Evolutionary conservation across 139 green algal species (phyloP).

Genomic region (Axilococcus clingmanii): DNA sequence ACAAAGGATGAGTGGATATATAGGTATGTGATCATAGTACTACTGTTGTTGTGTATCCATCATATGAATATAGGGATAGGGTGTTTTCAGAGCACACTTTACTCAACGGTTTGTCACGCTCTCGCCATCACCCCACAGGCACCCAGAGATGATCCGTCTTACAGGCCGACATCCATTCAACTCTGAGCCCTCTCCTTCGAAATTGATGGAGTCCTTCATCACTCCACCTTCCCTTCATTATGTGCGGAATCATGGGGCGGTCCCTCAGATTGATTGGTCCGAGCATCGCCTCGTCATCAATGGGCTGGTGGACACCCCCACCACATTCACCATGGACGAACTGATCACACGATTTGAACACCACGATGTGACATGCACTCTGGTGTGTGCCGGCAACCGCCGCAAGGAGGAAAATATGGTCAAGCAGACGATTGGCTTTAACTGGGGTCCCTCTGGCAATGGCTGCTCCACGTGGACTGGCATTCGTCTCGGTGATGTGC

Average conservation of each 20-base stretch:
- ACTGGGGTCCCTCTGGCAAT: conserved; percentile 74
- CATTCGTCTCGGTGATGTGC: conserved; percentile 73
- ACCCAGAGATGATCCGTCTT: conserved; percentile 69
- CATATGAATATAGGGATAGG: background rate
- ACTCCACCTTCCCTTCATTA: conserved; percentile 77
- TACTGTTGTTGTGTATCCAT: background rate
- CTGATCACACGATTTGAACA: conserved; percentile 53
- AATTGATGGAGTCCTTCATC: conserved; percentile 67
- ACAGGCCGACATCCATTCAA: conserved; percentile 94
- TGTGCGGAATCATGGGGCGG: conserved; percentile 84
- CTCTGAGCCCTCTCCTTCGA: conserved; percentile 75
- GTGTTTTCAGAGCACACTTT: too few species aligned
- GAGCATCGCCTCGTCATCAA: conserved; percentile 55
- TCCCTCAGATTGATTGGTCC: conserved; percentile 46
- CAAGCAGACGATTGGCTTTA: conserved; percentile 95
- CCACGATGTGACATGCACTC: conserved; percentile 63
- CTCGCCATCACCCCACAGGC: background rate
- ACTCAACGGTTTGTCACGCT: background rate
- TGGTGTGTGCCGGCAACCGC: conserved; percentile 88
- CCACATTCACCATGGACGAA: conserved; percentile 83
- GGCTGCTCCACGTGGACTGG: conserved; percentile 83
- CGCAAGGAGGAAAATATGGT: conserved; percentile 99
- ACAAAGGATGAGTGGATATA: conserved; percentile 51
- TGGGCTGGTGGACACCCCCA: conserved; percentile 64
- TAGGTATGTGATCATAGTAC: too few species aligned